phyloP scores from a whole-genome alignment of 495 filamentous ascomycete genomes.

The Halenospora varia region DNA sequence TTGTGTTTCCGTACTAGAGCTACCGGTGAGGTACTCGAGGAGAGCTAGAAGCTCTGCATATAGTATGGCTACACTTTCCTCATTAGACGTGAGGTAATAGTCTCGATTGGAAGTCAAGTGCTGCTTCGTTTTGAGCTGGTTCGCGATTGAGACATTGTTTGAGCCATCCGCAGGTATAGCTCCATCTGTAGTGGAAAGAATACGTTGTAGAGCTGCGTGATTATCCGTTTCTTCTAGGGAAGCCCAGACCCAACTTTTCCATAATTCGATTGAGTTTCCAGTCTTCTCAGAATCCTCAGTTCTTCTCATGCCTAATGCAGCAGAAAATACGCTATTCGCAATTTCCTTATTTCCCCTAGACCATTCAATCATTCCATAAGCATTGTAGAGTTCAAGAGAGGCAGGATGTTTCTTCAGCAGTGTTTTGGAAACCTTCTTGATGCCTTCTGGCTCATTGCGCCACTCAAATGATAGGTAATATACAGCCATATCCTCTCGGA shows the following conservation, averaged over 20 bases:
- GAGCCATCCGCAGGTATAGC: neutral
- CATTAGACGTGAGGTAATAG: slow-evolving; percentile 45
- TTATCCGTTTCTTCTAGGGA: slow-evolving; percentile 64
- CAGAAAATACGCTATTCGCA: slow-evolving; percentile 61
- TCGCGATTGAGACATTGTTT: slow-evolving; percentile 25
- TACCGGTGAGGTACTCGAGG: slow-evolving; percentile 54
- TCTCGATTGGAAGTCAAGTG: slow-evolving; percentile 53
- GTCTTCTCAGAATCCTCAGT: slow-evolving; percentile 28
- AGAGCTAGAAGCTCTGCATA: slow-evolving; percentile 57
- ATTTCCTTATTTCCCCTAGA: slow-evolving; percentile 47
- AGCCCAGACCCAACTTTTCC: slow-evolving; percentile 60
- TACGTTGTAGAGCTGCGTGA: slow-evolving; percentile 33
- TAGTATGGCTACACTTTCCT: slow-evolving; percentile 41
- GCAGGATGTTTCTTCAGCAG: slow-evolving; percentile 64
- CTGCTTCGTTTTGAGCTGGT: slow-evolving; percentile 52
- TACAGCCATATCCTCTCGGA: slow-evolving; percentile 56
- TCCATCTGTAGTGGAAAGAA: slow-evolving; percentile 28
- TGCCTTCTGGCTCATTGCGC: slow-evolving; percentile 47
- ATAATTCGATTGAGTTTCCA: slow-evolving; percentile 43
- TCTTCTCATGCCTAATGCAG: slow-evolving; percentile 55
- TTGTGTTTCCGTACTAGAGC: slow-evolving; percentile 28
- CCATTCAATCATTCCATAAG: slow-evolving; percentile 70
- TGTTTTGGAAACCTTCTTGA: slow-evolving; percentile 66
- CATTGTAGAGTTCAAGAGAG: slow-evolving; percentile 69
- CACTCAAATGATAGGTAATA: slow-evolving; percentile 70